Conservation (phyloP, 495 filamentous ascomycete genomes). For the Hyaloscypha bicolor region DNA sequence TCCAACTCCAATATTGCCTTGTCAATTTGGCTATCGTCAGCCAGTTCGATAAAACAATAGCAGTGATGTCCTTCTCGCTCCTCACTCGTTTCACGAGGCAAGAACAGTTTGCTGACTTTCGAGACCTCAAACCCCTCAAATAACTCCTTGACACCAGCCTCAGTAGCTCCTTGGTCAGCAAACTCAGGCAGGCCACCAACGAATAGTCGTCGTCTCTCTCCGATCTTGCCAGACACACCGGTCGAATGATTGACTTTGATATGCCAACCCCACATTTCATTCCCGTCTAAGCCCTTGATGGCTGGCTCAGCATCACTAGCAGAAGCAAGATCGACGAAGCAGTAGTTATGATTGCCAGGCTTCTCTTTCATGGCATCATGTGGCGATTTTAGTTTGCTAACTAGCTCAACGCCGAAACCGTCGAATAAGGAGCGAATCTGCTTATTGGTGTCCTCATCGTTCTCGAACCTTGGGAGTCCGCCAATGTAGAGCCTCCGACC, state of each 20-base stretch:
- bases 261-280: slow-evolving; percentile 15
- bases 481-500: slow-evolving; percentile 64
- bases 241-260: slow-evolving; percentile 21
- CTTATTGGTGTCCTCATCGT: slow-evolving; percentile 52
- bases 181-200: slow-evolving; percentile 63
- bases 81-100: slow-evolving; percentile 55
- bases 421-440: slow-evolving; percentile 62
- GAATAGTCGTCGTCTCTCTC: slow-evolving; percentile 58
- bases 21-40: slow-evolving; percentile 56
- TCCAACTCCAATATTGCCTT: slow-evolving; percentile 39
- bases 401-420: slow-evolving; percentile 56
- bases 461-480: slow-evolving; percentile 60
- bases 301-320: slow-evolving; percentile 53
- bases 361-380: slow-evolving; percentile 53
- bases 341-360: slow-evolving; percentile 64
- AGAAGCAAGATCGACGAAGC: slow-evolving; percentile 65
- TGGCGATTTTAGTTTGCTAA: slow-evolving; percentile 66
- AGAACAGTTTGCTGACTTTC: slow-evolving; percentile 62
- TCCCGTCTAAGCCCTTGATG: slow-evolving; percentile 9
- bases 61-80: slow-evolving; percentile 61
- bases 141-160: slow-evolving; percentile 54
- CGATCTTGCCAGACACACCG: slow-evolving; percentile 17
- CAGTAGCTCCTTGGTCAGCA: slow-evolving; percentile 57
- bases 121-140: slow-evolving; percentile 57
- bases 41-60: slow-evolving; percentile 69